phyloP scores from a whole-genome alignment of 202 grass and related monocot species.

The Zizania palustris region DNA sequence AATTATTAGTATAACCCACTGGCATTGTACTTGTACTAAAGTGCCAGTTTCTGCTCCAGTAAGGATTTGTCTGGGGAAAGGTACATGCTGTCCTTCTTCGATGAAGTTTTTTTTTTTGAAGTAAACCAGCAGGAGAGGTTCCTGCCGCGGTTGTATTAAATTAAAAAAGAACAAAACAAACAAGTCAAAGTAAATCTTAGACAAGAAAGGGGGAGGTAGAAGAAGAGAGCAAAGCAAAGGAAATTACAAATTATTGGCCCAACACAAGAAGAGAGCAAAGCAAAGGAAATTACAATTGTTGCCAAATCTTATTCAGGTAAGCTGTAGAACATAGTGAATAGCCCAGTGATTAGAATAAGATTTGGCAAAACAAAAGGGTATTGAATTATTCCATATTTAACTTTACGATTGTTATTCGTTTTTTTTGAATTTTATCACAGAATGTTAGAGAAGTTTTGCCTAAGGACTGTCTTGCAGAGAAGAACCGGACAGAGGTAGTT shows the following conservation, averaged over 20 bases:
- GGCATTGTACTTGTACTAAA: slow-evolving; percentile 12
- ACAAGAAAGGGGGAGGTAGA: too few relatives aligned
- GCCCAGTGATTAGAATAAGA: not conserved
- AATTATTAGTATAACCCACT: not conserved
- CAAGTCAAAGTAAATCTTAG: too few relatives aligned
- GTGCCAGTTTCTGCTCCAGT: slow-evolving; percentile 41
- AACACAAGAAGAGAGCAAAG: too few relatives aligned
- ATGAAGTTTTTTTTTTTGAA: slow-evolving; percentile 55
- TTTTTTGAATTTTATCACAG: slow-evolving; percentile 26
- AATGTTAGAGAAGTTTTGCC: slow-evolving; percentile 48
- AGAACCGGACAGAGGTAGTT: slow-evolving; percentile 32
- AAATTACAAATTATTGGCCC: too few relatives aligned
- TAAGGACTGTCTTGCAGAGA: slow-evolving; percentile 40
- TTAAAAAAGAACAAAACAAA: too few relatives aligned
- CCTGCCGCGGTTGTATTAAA: too few relatives aligned
- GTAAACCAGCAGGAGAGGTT: too few relatives aligned
- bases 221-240: too few relatives aligned
- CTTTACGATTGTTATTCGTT: slow-evolving; percentile 31
- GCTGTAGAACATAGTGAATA: not conserved
- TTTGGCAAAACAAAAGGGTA: not conserved
- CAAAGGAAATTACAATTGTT: too few relatives aligned
- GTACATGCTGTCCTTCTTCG: slow-evolving; percentile 35
- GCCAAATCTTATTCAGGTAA: too few relatives aligned
- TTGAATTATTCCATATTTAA: not conserved
- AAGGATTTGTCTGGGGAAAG: slow-evolving; percentile 55